phyloP scores from a whole-genome alignment of 2,329 filamentous ascomycete species.

The Trichoderma asperellum region DNA sequence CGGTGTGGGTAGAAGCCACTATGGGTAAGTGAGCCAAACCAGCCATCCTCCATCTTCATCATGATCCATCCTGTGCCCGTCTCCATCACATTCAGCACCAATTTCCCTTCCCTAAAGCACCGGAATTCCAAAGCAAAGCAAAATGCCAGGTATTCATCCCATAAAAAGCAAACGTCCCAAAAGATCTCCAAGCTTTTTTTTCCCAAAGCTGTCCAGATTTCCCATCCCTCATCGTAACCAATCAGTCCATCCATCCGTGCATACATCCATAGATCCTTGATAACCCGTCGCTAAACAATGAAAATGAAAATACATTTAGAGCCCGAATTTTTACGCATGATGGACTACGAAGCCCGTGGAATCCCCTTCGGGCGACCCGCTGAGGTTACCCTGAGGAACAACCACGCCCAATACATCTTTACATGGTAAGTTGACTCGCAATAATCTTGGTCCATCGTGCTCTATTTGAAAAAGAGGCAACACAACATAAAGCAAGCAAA shows the following conservation, averaged over 20 bases:
- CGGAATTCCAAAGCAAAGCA: background rate
- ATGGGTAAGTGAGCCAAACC: constrained; percentile 65
- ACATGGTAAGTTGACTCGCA: constrained; percentile 73
- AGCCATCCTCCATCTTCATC: background rate
- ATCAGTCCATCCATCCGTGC: background rate
- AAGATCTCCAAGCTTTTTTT: background rate
- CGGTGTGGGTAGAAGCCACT: constrained; percentile 94
- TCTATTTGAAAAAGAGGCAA: background rate
- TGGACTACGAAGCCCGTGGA: constrained; percentile 76
- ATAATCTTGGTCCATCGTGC: background rate
- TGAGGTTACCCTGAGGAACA: constrained; percentile 93
- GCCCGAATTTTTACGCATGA: constrained; percentile 75
- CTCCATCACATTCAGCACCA: background rate
- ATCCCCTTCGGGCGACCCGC: constrained; percentile 86
- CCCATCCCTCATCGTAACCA: background rate
- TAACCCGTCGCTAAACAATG: constrained; percentile 1
- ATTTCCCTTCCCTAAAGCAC: background rate
- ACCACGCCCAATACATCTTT: constrained; percentile 97
- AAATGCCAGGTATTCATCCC: background rate
- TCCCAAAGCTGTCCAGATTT: background rate
- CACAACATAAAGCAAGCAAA: background rate
- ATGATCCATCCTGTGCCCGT: background rate
- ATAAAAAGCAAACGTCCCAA: background rate
- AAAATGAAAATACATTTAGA: constrained; percentile 51
- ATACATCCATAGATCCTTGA: background rate